A percentile compares a stretch with the other conserved stretches of the same genome.
Evolutionary conservation across 2,329 filamentous ascomycete genomes (phyloP).

Genomic region (Neonectria punicea): DNA sequence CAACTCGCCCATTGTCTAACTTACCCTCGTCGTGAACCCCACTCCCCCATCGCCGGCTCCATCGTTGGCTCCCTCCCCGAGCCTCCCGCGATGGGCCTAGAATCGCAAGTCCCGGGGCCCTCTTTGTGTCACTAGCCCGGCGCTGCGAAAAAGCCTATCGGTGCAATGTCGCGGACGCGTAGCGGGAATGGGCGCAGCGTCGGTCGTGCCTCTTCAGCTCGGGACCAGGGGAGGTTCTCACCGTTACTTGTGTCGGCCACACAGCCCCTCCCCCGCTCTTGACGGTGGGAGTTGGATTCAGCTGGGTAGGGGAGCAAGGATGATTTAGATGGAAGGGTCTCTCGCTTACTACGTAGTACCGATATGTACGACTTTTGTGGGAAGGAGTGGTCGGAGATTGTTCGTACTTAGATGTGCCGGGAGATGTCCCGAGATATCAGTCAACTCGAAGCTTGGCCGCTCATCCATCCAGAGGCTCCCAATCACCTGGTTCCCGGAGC

Average conservation of each 20-base stretch:
- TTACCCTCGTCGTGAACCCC: background rate
- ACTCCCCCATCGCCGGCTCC: background rate
- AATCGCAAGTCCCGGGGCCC: slow-evolving; percentile 8
- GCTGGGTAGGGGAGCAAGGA: slow-evolving; percentile 14
- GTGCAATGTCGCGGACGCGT: background rate
- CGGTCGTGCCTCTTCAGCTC: slow-evolving; percentile 5
- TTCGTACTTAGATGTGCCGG: too few species aligned
- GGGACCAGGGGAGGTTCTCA: background rate
- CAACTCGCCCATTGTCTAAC: background rate
- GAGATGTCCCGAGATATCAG: too few species aligned
- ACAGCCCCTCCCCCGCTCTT: slow-evolving; percentile 13
- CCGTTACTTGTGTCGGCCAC: background rate
- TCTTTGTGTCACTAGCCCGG: background rate
- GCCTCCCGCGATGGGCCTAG: background rate
- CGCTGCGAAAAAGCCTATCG: background rate
- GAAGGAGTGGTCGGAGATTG: too few species aligned
- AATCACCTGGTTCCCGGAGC: background rate
- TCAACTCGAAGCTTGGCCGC: background rate
- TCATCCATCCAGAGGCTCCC: background rate
- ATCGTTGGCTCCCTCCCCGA: background rate
- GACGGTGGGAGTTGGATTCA: slow-evolving; percentile 1
- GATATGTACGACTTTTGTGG: too few species aligned
- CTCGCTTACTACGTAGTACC: too few species aligned
- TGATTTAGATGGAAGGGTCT: background rate
- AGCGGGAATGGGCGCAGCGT: background rate